Evolutionary conservation across 768 basidiomycete species (phyloP).

Genomic region (Piloderma croceum): DNA sequence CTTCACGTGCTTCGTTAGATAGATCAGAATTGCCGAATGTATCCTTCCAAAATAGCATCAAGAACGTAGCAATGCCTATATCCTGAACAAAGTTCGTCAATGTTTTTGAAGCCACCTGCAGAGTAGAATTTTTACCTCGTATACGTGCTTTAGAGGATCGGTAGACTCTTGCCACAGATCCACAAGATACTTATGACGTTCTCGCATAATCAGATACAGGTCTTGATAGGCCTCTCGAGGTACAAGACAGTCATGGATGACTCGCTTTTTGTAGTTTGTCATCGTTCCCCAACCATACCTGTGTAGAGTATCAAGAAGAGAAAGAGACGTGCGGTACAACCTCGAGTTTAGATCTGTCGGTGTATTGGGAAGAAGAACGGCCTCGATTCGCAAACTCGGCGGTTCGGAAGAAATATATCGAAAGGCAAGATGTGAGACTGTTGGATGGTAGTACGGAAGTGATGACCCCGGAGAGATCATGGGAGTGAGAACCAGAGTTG

Average conservation of each 20-base stretch:
- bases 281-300: slow-evolving; percentile 85
- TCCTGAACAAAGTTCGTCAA: slow-evolving; percentile 45
- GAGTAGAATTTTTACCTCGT: slow-evolving; percentile 49
- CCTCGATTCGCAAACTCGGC: slow-evolving; percentile 50
- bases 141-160: slow-evolving; percentile 86
- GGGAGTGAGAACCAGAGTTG: slow-evolving; percentile 54
- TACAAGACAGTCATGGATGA: slow-evolving; percentile 76
- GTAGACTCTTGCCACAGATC: slow-evolving; percentile 75
- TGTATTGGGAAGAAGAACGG: slow-evolving; percentile 40
- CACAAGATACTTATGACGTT: slow-evolving; percentile 73
- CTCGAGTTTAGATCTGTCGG: slow-evolving; percentile 52
- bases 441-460: slow-evolving; percentile 89
- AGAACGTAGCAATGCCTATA: slow-evolving; percentile 89
- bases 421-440: slow-evolving; percentile 76
- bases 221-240: slow-evolving; percentile 82
- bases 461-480: slow-evolving; percentile 36
- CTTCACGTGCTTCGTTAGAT: slow-evolving; percentile 8
- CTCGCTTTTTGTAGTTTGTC: slow-evolving; percentile 82
- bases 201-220: slow-evolving; percentile 81
- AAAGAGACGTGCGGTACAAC: slow-evolving; percentile 74
- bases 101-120: slow-evolving; percentile 1
- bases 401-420: slow-evolving; percentile 46
- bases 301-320: slow-evolving; percentile 76
- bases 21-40: slow-evolving; percentile 38
- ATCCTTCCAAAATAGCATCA: slow-evolving; percentile 87